phyloP scores from a whole-genome alignment of 208 protist genomes.

The Trypanosomatidae sp. region DNA sequence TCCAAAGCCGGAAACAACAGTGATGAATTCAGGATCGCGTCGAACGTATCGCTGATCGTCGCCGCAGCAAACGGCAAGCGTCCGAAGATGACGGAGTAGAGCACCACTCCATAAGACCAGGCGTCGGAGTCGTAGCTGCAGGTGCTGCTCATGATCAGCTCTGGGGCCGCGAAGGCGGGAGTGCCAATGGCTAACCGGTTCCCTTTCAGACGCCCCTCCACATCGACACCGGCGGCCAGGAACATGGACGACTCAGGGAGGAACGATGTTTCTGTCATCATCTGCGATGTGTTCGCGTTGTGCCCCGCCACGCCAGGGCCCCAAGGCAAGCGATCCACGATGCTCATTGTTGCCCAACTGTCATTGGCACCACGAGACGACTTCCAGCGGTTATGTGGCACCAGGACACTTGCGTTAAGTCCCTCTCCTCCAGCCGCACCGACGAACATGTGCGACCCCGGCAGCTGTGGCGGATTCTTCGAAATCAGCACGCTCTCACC shows the following conservation, averaged over 20 bases:
- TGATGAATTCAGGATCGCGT: slow-evolving; percentile 27
- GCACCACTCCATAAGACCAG: slow-evolving; percentile 94
- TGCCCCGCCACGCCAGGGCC: not conserved
- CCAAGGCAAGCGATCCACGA: slow-evolving; percentile 6
- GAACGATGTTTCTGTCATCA: slow-evolving; percentile 18
- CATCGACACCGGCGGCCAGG: slow-evolving; percentile 35
- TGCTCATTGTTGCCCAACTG: slow-evolving; percentile 19
- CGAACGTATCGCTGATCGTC: slow-evolving; percentile 45
- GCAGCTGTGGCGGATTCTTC: slow-evolving; percentile 2
- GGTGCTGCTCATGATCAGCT: slow-evolving; percentile 44
- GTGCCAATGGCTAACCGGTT: slow-evolving; percentile 34
- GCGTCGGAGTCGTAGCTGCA: slow-evolving; percentile 83
- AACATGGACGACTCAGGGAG: slow-evolving; percentile 48
- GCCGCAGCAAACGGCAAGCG: slow-evolving; percentile 86
- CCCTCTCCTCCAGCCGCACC: not conserved
- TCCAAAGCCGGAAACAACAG: slow-evolving; percentile 32
- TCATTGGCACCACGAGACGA: slow-evolving; percentile 8
- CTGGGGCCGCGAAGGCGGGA: slow-evolving; percentile 55
- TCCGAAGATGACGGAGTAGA: slow-evolving; percentile 91
- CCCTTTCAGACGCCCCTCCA: slow-evolving; percentile 31
- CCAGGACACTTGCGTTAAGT: slow-evolving; percentile 13
- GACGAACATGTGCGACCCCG: not conserved
- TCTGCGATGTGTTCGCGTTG: slow-evolving; percentile 13
- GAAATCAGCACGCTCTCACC: slow-evolving; percentile 56
- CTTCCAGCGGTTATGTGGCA: slow-evolving; percentile 31